phyloP scores from a whole-genome alignment of 2,329 filamentous ascomycete species.

The Didymosphaeria variabile region DNA sequence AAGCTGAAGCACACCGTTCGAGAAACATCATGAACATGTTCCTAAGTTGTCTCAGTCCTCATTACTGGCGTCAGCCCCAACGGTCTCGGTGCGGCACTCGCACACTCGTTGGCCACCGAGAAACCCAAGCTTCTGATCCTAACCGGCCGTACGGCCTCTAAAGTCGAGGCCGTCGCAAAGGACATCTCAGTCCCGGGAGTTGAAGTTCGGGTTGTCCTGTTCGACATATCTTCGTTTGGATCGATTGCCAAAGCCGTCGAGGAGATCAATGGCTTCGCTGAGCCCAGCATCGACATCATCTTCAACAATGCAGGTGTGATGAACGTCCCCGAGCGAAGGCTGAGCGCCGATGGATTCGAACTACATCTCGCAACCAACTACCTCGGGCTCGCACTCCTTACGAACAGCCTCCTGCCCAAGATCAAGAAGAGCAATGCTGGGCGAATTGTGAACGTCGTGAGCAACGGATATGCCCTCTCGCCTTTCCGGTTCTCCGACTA shows the following conservation, averaged over 20 bases:
- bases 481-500: conserved; percentile 93
- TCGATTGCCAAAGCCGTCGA: conserved; percentile 5
- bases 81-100: neutral
- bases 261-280: neutral
- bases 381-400: conserved; percentile 11
- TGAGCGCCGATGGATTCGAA: conserved; percentile 14
- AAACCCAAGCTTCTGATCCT: conserved; percentile 6
- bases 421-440: conserved; percentile 1
- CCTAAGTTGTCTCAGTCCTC: conserved; percentile 1
- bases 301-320: conserved; percentile 12
- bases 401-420: conserved; percentile 4
- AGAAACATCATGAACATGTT: neutral
- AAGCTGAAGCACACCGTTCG: no score
- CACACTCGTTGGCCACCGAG: conserved; percentile 2
- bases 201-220: neutral
- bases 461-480: conserved; percentile 1
- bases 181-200: conserved; percentile 7
- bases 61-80: conserved; percentile 10
- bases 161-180: conserved; percentile 8
- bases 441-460: conserved; percentile 9
- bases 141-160: neutral
- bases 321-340: conserved; percentile 12
- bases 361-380: conserved; percentile 11
- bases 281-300: conserved; percentile 11
- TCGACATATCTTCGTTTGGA: conserved; percentile 3